A percentile compares a stretch with the other conserved stretches of the same genome.
These are phyloP conservation scores for Whalleya microplaca DNA, from an alignment of 2,329 filamentous ascomycete species.

Conservation along the genomic window DNA sequence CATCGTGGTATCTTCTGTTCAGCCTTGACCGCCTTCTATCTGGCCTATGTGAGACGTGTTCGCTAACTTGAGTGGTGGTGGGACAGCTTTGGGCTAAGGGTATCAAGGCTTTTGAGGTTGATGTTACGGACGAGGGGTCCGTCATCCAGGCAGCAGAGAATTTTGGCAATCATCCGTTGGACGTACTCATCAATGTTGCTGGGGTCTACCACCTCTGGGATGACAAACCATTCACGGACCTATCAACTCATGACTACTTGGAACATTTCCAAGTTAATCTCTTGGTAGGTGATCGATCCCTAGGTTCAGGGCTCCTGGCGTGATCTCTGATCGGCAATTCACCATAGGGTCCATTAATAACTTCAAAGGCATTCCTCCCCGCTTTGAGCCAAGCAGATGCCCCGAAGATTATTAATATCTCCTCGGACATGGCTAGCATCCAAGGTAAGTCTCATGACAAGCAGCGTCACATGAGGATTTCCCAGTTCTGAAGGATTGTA, in stretches of 20 bases:
- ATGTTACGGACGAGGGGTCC: slow-evolving; percentile 29
- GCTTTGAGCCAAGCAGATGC: slow-evolving; percentile 4
- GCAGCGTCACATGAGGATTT: background rate
- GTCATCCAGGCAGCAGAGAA: slow-evolving; percentile 37
- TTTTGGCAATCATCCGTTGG: slow-evolving; percentile 16
- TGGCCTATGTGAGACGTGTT: background rate
- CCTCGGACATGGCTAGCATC: slow-evolving; percentile 24
- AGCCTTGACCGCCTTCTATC: too few species aligned
- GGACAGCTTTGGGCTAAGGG: slow-evolving; percentile 1
- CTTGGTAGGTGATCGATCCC: slow-evolving; percentile 8
- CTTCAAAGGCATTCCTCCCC: slow-evolving; percentile 20
- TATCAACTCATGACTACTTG: slow-evolving; percentile 4
- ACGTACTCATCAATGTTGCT: slow-evolving; percentile 50
- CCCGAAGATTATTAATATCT: slow-evolving; percentile 23
- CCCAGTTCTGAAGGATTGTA: background rate
- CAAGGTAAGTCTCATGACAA: slow-evolving; percentile 3
- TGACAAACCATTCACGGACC: slow-evolving; percentile 17
- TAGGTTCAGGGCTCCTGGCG: background rate
- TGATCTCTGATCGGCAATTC: background rate
- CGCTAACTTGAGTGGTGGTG: too few species aligned
- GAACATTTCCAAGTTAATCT: slow-evolving; percentile 8
- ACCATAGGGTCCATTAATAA: slow-evolving; percentile 15
- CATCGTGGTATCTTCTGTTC: background rate
- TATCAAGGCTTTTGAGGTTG: slow-evolving; percentile 1
- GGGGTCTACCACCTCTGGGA: slow-evolving; percentile 11